Evolutionary conservation across 495 filamentous ascomycete genomes (phyloP).

Genomic region (Bathelium albidoporum): DNA sequence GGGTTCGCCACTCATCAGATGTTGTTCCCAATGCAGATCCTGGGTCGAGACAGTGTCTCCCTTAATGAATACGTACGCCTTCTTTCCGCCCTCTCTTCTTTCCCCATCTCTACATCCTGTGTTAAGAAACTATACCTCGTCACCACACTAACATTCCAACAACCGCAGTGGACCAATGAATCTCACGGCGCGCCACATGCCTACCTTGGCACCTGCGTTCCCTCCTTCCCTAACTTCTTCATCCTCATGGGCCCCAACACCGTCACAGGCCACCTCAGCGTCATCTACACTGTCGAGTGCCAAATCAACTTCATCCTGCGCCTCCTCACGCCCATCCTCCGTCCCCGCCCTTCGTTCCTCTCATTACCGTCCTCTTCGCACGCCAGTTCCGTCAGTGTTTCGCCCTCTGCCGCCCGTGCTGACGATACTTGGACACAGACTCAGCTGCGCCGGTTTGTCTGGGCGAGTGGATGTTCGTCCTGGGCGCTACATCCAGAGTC

Average conservation of each 20-base stretch:
- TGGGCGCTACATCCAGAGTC: constrained; percentile 27
- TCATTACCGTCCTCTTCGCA: neutral
- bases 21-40: constrained; percentile 27
- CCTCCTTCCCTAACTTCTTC: constrained; percentile 29
- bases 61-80: constrained; percentile 23
- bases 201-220: constrained; percentile 25
- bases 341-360: constrained; percentile 10
- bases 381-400: constrained; percentile 20
- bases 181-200: constrained; percentile 20
- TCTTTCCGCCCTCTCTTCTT: neutral
- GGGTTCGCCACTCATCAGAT: constrained; percentile 25
- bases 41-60: constrained; percentile 16
- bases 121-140: neutral
- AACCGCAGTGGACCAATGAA: constrained; percentile 20
- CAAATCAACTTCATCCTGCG: constrained; percentile 29
- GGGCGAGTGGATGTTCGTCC: constrained; percentile 21
- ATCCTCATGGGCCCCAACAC: constrained; percentile 29
- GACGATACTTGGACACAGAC: constrained; percentile 20
- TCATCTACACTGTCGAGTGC: constrained; percentile 30
- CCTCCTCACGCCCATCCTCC: constrained; percentile 21
- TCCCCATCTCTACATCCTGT: neutral
- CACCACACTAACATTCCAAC: neutral
- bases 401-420: constrained; percentile 10
- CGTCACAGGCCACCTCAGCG: constrained; percentile 26
- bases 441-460: constrained; percentile 21